These are phyloP conservation scores for Peronospora destructor DNA, from an alignment of 352 stramenopile species.

Conservation along the genomic window DNA sequence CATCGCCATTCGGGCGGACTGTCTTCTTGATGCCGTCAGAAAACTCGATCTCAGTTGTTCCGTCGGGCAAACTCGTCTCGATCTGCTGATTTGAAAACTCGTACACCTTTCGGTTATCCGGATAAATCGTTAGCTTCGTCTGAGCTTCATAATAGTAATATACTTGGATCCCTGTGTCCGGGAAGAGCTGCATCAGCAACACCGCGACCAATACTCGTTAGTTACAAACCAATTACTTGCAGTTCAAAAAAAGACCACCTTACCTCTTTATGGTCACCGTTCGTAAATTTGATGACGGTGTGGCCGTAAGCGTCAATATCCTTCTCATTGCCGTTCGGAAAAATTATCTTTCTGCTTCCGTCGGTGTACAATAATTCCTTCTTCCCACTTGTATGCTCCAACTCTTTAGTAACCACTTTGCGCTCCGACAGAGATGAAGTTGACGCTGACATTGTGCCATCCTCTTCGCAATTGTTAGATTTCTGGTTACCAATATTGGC, in stretches of 20 bases:
- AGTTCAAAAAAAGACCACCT: not conserved
- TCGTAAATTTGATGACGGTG: conserved; percentile 88
- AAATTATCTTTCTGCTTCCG: conserved; percentile 71
- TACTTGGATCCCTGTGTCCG: conserved; percentile 82
- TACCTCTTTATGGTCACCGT: conserved; percentile 94
- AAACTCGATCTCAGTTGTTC: conserved; percentile 92
- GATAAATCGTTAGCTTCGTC: conserved; percentile 91
- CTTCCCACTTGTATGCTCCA: conserved; percentile 53
- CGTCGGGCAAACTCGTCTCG: conserved; percentile 90
- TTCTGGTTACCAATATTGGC: conserved; percentile 3
- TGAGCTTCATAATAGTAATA: conserved; percentile 92
- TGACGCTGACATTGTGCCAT: conserved; percentile 4
- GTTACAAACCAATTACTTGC: not conserved
- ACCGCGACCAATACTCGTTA: conserved; percentile 5
- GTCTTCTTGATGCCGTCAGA: conserved; percentile 91
- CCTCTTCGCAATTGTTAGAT: conserved; percentile 2
- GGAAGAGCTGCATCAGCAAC: conserved; percentile 32
- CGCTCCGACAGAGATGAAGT: conserved; percentile 12
- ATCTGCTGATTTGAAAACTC: conserved; percentile 94
- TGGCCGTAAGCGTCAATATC: conserved; percentile 86
- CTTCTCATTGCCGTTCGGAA: conserved; percentile 91
- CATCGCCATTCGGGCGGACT: conserved; percentile 63
- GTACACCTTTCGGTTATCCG: conserved; percentile 92
- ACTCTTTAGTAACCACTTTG: conserved; percentile 30
- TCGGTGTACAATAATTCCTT: conserved; percentile 53